These are phyloP conservation scores for Hirsutella thompsonii DNA, from an alignment of 2,329 filamentous ascomycete species.

Conservation along the genomic window DNA sequence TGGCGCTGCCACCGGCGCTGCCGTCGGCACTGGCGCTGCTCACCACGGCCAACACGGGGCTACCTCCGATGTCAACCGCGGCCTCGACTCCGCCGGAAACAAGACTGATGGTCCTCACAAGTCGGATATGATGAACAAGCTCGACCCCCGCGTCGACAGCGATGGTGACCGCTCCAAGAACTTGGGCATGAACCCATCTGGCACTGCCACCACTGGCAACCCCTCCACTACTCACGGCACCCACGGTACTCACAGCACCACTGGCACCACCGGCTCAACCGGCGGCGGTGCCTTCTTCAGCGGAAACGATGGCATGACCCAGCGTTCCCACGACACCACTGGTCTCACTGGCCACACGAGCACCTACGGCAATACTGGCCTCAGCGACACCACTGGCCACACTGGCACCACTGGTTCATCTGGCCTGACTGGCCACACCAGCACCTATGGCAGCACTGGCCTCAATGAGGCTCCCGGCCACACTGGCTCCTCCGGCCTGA, in stretches of 20 bases:
- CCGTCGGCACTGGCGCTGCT: background rate
- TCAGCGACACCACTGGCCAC: too few species aligned
- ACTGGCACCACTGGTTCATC: too few species aligned
- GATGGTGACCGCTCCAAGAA: constrained; percentile 30
- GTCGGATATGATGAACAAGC: constrained; percentile 34
- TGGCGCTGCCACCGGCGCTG: constrained; percentile 8
- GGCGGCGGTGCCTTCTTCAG: constrained; percentile 5
- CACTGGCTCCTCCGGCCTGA: too few species aligned
- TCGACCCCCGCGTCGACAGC: constrained; percentile 41
- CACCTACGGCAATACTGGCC: too few species aligned
- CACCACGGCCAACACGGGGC: constrained; percentile 33
- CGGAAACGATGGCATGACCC: background rate
- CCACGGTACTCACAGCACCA: constrained; percentile 2
- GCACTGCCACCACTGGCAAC: constrained; percentile 5
- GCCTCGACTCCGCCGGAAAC: constrained; percentile 11
- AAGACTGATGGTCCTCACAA: constrained; percentile 31
- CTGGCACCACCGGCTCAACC: constrained; percentile 7
- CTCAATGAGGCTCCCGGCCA: too few species aligned
- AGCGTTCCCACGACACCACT: background rate
- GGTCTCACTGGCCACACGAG: constrained; percentile 3
- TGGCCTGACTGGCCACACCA: too few species aligned
- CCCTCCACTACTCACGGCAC: constrained; percentile 1
- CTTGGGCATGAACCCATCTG: constrained; percentile 19
- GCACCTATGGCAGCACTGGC: too few species aligned
- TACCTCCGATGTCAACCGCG: constrained; percentile 10